These are phyloP conservation scores for Amphirosellinia nigrospora DNA, from an alignment of 495 filamentous ascomycete genomes.

Conservation along the genomic window DNA sequence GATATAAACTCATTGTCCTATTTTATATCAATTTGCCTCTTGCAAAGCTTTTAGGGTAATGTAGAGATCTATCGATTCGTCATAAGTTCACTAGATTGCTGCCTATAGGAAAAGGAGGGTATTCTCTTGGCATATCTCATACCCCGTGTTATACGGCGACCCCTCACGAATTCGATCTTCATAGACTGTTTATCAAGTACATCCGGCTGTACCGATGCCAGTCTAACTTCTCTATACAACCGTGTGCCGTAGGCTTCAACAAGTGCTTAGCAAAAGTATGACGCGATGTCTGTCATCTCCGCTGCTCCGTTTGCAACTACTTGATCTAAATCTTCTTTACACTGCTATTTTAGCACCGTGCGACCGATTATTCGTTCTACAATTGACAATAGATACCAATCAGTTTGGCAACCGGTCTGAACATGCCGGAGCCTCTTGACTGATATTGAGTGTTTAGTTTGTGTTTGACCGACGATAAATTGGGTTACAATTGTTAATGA, in stretches of 20 bases:
- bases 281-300: not conserved
- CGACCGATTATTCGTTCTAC: too few relatives aligned
- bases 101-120: not conserved
- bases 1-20: too few relatives aligned
- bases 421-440: not conserved
- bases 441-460: too few relatives aligned
- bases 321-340: not conserved
- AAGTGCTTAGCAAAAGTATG: not conserved
- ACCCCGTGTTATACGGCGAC: too few relatives aligned
- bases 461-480: not conserved
- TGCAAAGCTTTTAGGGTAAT: too few relatives aligned
- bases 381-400: not conserved
- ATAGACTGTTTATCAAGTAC: too few relatives aligned
- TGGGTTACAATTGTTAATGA: not conserved
- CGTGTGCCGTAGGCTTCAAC: not conserved
- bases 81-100: not conserved
- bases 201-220: not conserved
- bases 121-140: not conserved
- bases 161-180: too few relatives aligned
- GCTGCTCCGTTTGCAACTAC: not conserved
- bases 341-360: not conserved
- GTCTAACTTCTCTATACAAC: not conserved
- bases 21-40: too few relatives aligned
- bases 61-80: not conserved
- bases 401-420: not conserved